These are phyloP conservation scores for Tulasnella sp. DNA, from an alignment of 768 basidiomycete species.

Conservation along the genomic window DNA sequence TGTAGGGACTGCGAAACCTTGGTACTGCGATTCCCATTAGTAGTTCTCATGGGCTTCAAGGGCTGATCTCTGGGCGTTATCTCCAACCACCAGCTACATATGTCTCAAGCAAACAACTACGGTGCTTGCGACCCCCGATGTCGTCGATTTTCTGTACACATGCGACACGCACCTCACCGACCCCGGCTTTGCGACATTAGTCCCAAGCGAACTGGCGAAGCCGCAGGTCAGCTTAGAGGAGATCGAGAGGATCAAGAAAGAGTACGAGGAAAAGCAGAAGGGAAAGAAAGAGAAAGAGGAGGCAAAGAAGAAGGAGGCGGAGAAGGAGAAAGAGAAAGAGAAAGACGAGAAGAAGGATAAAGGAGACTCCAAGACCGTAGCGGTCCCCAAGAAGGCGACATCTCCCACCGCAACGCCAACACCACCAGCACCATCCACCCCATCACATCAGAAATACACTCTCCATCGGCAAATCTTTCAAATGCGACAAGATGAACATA, in stretches of 20 bases:
- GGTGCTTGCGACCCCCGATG: constrained; percentile 75
- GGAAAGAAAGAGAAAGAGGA: constrained; percentile 16
- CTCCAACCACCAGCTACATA: constrained; percentile 21
- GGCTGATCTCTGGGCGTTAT: neutral
- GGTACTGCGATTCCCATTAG: constrained; percentile 23
- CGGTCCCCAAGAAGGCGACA: constrained; percentile 21
- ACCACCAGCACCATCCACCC: constrained; percentile 16
- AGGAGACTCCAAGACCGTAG: constrained; percentile 14
- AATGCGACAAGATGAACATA: constrained; percentile 68
- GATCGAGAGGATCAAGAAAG: constrained; percentile 69
- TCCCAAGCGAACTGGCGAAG: constrained; percentile 30
- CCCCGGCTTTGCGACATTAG: constrained; percentile 53
- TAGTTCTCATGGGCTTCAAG: constrained; percentile 3
- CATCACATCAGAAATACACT: constrained; percentile 55
- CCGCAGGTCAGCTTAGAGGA: constrained; percentile 46
- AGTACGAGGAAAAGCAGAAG: constrained; percentile 42
- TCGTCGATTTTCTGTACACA: constrained; percentile 75
- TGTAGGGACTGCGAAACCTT: constrained; percentile 64
- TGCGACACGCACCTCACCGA: constrained; percentile 77
- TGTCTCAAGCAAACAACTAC: constrained; percentile 68
- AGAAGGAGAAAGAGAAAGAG: constrained; percentile 18
- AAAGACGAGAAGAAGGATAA: constrained; percentile 19
- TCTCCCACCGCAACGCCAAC: constrained; percentile 27
- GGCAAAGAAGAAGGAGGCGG: constrained; percentile 15
- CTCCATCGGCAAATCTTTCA: constrained; percentile 77